phyloP scores from a whole-genome alignment of 305 asterid genomes.

The Solanum hybrid region DNA sequence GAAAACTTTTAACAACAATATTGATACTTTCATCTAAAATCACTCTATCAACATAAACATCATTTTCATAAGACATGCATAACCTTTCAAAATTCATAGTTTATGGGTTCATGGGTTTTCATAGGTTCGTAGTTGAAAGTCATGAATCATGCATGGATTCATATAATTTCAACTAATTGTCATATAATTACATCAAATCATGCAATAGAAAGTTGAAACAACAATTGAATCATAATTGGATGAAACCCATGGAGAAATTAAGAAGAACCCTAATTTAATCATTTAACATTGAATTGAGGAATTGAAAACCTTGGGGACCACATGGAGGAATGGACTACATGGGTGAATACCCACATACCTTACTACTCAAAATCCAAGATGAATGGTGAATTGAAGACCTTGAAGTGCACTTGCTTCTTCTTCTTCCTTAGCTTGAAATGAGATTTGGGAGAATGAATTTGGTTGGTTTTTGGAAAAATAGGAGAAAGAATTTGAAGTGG shows the following conservation, averaged over 20 bases:
- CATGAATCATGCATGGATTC: neutral
- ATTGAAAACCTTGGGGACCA: neutral
- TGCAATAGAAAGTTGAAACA: neutral
- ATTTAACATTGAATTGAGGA: too few species aligned
- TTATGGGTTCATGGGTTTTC: neutral
- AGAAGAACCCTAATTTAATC: neutral
- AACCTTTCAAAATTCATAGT: neutral
- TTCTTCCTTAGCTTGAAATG: neutral
- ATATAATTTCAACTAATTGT: too few species aligned
- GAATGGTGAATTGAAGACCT: neutral
- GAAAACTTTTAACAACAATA: neutral
- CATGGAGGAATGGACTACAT: neutral
- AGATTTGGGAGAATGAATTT: neutral
- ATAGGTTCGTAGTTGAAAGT: neutral
- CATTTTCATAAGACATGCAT: too few species aligned
- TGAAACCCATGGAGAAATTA: neutral
- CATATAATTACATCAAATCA: neutral
- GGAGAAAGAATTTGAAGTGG: neutral
- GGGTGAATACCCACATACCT: neutral
- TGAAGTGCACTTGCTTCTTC: neutral
- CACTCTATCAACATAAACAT: neutral
- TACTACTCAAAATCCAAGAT: neutral
- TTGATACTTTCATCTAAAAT: neutral
- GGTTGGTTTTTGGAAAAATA: neutral
- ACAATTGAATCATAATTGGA: neutral